Percentiles rank a stretch among this genome's conserved stretches.
These are phyloP conservation scores for Ormosia semicastrata DNA, from an alignment of 306 rosid genomes.

Conservation along the genomic window DNA sequence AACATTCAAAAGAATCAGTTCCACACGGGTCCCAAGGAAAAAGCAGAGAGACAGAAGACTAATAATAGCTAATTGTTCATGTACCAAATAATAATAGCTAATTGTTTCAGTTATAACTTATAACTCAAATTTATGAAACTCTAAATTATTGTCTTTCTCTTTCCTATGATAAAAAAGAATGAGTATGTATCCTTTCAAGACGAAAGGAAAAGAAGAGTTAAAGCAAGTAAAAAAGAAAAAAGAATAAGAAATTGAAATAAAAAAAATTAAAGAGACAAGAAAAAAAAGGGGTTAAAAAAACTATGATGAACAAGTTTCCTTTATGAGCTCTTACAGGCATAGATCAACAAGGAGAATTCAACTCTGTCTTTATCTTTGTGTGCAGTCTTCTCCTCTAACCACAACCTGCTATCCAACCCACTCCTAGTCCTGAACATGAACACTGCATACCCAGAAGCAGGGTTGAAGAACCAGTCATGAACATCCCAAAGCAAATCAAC, in stretches of 20 bases:
- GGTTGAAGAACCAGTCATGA: slow-evolving; percentile 87
- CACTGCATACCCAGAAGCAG: slow-evolving; percentile 63
- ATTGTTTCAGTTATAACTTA: slow-evolving; percentile 13
- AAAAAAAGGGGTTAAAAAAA: neutral
- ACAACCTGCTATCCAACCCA: slow-evolving; percentile 83
- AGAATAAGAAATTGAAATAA: neutral
- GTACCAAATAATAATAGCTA: neutral
- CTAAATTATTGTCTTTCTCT: slow-evolving; percentile 13
- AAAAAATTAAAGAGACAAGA: neutral
- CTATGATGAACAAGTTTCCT: neutral
- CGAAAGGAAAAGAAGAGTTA: slow-evolving; percentile 10
- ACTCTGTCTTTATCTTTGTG: slow-evolving; percentile 55
- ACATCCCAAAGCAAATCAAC: slow-evolving; percentile 98
- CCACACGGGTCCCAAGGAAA: neutral
- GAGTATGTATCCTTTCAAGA: slow-evolving; percentile 37
- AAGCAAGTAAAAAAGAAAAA: slow-evolving; percentile 3
- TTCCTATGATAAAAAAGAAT: slow-evolving; percentile 14
- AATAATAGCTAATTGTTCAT: neutral
- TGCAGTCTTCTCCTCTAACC: slow-evolving; percentile 75
- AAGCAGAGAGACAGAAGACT: neutral
- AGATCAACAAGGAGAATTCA: slow-evolving; percentile 87
- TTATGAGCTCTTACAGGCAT: slow-evolving; percentile 81
- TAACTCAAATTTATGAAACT: slow-evolving; percentile 16
- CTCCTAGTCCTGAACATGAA: slow-evolving; percentile 92
- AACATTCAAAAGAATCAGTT: neutral